These are phyloP conservation scores for Mycena filopes DNA, from an alignment of 768 basidiomycete genomes.

Conservation along the genomic window DNA sequence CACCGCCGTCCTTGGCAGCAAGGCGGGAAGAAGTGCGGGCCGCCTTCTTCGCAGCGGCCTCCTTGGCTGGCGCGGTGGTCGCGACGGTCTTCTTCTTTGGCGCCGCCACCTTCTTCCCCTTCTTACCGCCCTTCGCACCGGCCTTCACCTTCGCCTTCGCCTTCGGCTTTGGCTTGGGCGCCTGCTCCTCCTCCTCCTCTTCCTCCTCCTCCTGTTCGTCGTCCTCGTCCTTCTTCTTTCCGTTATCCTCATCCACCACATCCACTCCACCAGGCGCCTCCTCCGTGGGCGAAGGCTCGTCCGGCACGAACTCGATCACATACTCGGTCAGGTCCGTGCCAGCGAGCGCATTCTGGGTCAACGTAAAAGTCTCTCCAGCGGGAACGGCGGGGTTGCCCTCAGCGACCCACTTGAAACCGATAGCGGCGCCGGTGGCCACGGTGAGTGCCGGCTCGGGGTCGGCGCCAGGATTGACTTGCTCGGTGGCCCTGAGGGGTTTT, in stretches of 20 bases:
- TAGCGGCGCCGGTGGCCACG: neutral
- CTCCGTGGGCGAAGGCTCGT: neutral
- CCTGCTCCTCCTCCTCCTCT: neutral
- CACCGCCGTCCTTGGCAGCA: neutral
- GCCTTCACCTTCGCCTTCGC: neutral
- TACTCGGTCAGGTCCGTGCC: conserved; percentile 8
- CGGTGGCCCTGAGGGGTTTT: neutral
- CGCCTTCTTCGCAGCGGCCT: neutral
- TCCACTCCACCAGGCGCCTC: neutral
- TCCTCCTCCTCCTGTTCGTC: neutral
- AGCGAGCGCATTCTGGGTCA: neutral
- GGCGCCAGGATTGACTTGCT: conserved; percentile 24
- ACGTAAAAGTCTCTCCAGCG: neutral
- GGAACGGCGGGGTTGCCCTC: neutral
- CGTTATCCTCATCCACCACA: neutral
- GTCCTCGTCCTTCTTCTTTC: neutral
- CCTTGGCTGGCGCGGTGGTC: neutral
- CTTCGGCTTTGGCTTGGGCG: neutral
- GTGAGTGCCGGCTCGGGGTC: conserved; percentile 1
- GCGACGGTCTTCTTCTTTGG: neutral
- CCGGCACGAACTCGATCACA: conserved; percentile 17
- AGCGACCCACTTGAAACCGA: neutral
- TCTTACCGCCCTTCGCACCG: neutral
- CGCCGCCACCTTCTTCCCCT: neutral
- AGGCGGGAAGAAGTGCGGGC: neutral